Percentiles rank a stretch among this genome's conserved stretches.
Conservation (phyloP, 441 rosid species). For the Pelargonium australe region DNA sequence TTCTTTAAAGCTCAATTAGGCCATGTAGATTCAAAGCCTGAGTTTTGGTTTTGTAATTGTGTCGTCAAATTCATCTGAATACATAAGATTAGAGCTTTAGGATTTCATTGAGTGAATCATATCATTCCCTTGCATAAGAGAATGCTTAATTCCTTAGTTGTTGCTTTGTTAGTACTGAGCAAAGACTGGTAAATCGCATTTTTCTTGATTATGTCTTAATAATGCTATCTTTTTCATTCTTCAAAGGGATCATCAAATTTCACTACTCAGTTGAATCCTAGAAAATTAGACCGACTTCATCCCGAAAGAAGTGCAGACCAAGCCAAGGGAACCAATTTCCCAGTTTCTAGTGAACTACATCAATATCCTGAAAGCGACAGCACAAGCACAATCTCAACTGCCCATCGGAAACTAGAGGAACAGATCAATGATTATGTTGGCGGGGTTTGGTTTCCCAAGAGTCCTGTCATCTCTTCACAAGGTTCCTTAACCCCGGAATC, state of each 20-base stretch:
- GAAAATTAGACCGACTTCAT: too few species aligned
- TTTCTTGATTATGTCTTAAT: too few species aligned
- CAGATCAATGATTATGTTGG: background rate
- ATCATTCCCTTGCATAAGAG: too few species aligned
- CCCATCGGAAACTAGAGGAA: background rate
- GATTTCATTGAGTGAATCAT: too few species aligned
- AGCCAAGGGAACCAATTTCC: slow-evolving; percentile 2
- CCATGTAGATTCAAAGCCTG: too few species aligned
- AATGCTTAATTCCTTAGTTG: too few species aligned
- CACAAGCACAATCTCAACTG: slow-evolving; percentile 4
- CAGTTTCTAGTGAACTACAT: background rate
- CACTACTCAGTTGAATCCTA: background rate
- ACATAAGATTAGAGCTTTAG: too few species aligned
- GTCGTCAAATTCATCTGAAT: too few species aligned
- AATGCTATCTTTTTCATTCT: background rate
- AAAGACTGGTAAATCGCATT: too few species aligned
- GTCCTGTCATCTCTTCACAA: background rate
- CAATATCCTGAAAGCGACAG: background rate
- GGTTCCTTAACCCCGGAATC: background rate
- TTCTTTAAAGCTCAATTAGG: too few species aligned
- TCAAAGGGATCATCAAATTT: slow-evolving; percentile 1
- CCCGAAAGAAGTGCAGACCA: background rate
- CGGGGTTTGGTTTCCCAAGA: background rate
- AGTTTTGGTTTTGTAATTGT: too few species aligned
- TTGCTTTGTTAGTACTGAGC: too few species aligned